A percentile compares a stretch with the other conserved stretches of the same genome.
Conservation (phyloP, 306 rosid genomes). For the Cucumis hystrix region DNA sequence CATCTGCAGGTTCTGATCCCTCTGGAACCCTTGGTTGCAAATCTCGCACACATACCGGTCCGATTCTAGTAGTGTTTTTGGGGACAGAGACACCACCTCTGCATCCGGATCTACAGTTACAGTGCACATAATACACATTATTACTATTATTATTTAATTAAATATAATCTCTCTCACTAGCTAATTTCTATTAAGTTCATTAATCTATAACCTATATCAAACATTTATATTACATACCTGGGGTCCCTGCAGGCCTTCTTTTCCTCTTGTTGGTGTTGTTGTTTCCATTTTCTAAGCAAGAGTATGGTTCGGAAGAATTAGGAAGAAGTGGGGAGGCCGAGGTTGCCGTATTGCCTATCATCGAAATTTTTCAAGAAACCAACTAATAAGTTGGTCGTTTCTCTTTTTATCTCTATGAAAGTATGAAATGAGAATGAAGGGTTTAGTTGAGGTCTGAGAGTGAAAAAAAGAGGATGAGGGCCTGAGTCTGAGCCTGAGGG, state of each 20-base stretch:
- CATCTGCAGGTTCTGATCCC: conserved; percentile 99
- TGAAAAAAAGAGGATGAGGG: neutral
- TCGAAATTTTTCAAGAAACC: conserved; percentile 8
- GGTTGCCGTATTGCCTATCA: conserved; percentile 43
- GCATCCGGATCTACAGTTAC: conserved; percentile 83
- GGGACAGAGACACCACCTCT: conserved; percentile 93
- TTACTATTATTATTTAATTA: too few species aligned
- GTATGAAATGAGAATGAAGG: neutral
- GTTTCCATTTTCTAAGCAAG: conserved; percentile 47
- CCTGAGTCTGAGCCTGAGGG: neutral
- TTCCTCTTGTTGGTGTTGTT: conserved; percentile 50
- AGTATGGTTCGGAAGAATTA: conserved; percentile 49
- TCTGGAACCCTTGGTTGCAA: conserved; percentile 98
- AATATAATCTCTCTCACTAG: neutral
- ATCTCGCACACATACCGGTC: conserved; percentile 99
- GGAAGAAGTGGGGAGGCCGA: conserved; percentile 39
- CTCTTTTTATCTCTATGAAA: neutral
- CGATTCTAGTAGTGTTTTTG: conserved; percentile 84
- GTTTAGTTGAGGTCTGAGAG: neutral
- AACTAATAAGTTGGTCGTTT: neutral
- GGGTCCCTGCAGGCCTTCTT: conserved; percentile 94
- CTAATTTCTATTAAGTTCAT: neutral
- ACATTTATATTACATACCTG: conserved; percentile 32
- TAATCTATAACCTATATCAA: neutral
- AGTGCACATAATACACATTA: neutral